phyloP scores from a whole-genome alignment of 768 basidiomycete genomes.

The Crepidotus variabilis region DNA sequence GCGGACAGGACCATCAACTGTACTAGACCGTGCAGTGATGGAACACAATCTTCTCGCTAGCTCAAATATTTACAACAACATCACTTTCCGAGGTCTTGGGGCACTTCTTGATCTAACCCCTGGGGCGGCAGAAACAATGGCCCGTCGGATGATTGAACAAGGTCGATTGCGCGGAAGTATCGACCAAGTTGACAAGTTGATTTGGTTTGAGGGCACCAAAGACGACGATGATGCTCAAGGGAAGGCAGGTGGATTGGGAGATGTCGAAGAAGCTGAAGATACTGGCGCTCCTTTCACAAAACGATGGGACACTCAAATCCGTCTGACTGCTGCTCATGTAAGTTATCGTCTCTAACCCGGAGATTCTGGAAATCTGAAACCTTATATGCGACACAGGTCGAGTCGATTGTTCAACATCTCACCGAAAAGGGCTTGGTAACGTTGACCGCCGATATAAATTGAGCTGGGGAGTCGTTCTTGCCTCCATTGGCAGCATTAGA shows the following conservation, averaged over 20 bases:
- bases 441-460: conserved; percentile 20
- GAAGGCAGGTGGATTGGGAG: conserved; percentile 90
- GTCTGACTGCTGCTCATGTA: conserved; percentile 84
- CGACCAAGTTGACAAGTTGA: conserved; percentile 92
- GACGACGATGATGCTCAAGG: conserved; percentile 94
- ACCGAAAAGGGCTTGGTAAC: conserved; percentile 67
- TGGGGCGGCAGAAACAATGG: conserved; percentile 95
- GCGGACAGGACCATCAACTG: conserved; percentile 89
- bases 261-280: conserved; percentile 84
- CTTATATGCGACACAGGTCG: conserved; percentile 50
- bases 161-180: conserved; percentile 89
- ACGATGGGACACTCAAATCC: conserved; percentile 94
- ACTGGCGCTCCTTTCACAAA: conserved; percentile 89
- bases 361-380: conserved; percentile 7
- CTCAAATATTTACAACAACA: conserved; percentile 96
- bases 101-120: conserved; percentile 86
- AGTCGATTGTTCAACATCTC: conserved; percentile 82
- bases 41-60: conserved; percentile 97
- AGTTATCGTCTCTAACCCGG: conserved; percentile 17
- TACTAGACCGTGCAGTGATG: conserved; percentile 96
- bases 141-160: conserved; percentile 98
- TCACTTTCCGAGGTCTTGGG: conserved; percentile 93
- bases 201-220: conserved; percentile 84
- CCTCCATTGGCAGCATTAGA: no score
- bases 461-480: not conserved